Base-by-base conservation (phyloP, 139 green algal species). In the Eudorina sp. region DNA sequence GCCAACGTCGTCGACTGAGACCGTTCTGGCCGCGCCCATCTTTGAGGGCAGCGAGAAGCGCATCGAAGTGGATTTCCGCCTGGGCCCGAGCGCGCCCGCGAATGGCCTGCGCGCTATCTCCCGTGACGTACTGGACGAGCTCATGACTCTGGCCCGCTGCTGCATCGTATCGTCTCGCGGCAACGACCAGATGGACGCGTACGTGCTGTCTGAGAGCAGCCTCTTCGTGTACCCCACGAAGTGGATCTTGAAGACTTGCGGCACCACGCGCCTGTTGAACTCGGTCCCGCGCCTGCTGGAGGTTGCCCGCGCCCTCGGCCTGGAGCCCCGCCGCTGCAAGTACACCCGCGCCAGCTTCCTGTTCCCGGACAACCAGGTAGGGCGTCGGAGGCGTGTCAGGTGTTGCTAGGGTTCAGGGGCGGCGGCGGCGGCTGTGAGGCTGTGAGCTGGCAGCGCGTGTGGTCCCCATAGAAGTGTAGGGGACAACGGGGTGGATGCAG, bases 171-270 rank as follows among this genome's bases (percentile, higher is more conserved):
- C 96, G 45, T 84, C 85, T 51, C 90, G 94, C 51, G 92, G 77
- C 90, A 97, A 97, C 92, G 92, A 90, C 2, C 3, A 91, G 27
- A 97, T 99, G 60, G 98, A 99, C 92, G 96, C 97, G 2, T 99
- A 99, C 86, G 97, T 99, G 38, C 94, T 99, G 58, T 98, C 95
- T 2, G 98, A 99, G 95, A 97, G 92, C 55, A 96, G 89, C 74
- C 93, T 99, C 48, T 99, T 99, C 91, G 95, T 99, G n/a, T 99
- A 98, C 89, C 94, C 96, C 4, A 91, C 84, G 81, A 97, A 94
- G 90, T 94, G 97, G 70, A 94, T 99, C 7, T 93, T 99, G 36
- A 99, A 99, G 95, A 99, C 98, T 0, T 99, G 98, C 92, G 98
- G 98, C 80, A 99, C 96, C 82, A 99, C 98, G 31, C 91, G 92